Conservation (phyloP, 75 land plant species). For the Cryptomeria japonica region DNA sequence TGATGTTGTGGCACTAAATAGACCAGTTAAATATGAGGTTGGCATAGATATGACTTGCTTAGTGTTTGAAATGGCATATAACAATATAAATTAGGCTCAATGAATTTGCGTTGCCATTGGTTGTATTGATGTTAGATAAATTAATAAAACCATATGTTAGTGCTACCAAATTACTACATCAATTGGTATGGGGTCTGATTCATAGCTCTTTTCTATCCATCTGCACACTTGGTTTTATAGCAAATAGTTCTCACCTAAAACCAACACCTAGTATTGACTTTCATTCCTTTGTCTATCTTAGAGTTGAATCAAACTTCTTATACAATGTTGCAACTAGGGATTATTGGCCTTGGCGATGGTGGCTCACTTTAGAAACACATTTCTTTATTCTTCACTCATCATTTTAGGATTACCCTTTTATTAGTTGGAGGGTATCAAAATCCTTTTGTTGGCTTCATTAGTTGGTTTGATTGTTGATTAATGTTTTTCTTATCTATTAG, state of each 20-base stretch:
- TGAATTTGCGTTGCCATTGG: not conserved
- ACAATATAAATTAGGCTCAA: not conserved
- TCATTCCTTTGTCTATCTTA: not conserved
- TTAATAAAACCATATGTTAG: not conserved
- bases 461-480: no score
- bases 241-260: not conserved
- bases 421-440: no score
- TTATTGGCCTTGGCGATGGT: not conserved
- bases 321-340: not conserved
- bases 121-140: not conserved
- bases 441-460: no score
- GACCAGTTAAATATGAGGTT: not conserved
- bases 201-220: not conserved
- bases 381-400: no score
- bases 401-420: no score
- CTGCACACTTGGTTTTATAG: not conserved
- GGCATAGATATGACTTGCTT: not conserved
- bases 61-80: not conserved
- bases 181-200: not conserved
- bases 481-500: no score
- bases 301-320: not conserved
- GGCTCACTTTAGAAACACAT: not conserved
- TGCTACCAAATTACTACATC: not conserved
- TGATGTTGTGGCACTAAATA: not conserved
- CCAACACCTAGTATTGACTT: not conserved